phyloP scores from a whole-genome alignment of 129 eudicot species.

The Flaveria robusta region DNA sequence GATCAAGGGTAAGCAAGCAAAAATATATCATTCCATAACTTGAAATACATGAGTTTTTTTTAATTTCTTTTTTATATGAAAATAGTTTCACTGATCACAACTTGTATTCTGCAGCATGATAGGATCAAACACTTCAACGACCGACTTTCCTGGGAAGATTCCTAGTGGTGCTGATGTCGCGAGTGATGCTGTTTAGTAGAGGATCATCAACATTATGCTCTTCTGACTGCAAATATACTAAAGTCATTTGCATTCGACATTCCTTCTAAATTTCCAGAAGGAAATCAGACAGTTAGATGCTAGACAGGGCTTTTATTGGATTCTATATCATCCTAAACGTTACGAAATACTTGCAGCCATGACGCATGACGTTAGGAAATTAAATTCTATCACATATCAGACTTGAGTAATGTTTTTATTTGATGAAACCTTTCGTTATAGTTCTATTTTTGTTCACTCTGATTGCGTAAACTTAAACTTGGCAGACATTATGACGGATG shows the following conservation, averaged over 20 bases:
- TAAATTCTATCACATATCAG: background rate
- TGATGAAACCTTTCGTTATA: background rate
- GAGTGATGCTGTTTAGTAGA: constrained; percentile 46
- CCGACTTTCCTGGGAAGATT: constrained; percentile 73
- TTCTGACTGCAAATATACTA: background rate
- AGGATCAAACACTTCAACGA: constrained; percentile 54
- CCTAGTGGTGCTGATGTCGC: constrained; percentile 71
- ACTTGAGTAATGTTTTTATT: background rate
- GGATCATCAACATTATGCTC: background rate
- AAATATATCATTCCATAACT: background rate
- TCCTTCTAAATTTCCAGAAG: constrained; percentile 14
- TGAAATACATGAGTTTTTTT: background rate
- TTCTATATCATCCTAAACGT: constrained; percentile 7
- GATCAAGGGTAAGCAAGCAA: constrained; percentile 64
- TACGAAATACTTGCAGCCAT: constrained; percentile 1
- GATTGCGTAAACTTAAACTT: background rate
- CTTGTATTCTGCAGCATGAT: constrained; percentile 48
- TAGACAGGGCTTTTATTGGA: background rate
- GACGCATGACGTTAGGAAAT: constrained; percentile 1
- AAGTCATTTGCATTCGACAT: background rate
- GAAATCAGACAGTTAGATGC: constrained; percentile 24
- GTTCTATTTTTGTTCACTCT: background rate
- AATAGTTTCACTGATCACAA: background rate
- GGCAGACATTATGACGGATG: background rate
- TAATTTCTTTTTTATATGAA: background rate